phyloP scores from a whole-genome alignment of 148 eudicot species.

The Fagopyrum esculentum region DNA sequence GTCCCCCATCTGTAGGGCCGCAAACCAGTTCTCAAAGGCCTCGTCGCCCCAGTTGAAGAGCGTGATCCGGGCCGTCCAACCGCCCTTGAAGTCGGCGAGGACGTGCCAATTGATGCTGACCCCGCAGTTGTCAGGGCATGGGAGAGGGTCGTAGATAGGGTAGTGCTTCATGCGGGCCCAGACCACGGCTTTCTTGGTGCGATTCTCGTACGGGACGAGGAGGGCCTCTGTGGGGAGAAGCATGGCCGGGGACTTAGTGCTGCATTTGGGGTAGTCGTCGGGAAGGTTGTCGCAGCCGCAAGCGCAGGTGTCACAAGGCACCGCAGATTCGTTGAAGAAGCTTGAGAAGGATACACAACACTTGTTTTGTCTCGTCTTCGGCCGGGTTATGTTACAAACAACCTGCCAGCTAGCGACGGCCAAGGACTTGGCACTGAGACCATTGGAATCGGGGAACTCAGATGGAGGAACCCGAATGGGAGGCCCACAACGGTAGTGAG shows the following conservation, averaged over 20 bases:
- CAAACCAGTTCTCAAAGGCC: conserved; percentile 48
- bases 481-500: conserved; percentile 58
- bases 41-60: conserved; percentile 51
- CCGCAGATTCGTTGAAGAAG: conserved; percentile 46
- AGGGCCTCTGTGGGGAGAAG: conserved; percentile 50
- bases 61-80: conserved; percentile 59
- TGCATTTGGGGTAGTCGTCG: conserved; percentile 22
- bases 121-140: conserved; percentile 60
- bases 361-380: conserved; percentile 38
- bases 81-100: conserved; percentile 31
- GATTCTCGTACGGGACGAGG: conserved; percentile 47
- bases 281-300: conserved; percentile 44
- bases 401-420: conserved; percentile 86
- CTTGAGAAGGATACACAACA: conserved; percentile 83
- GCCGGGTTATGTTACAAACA: conserved; percentile 67
- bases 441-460: conserved; percentile 64
- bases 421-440: conserved; percentile 31
- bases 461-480: conserved; percentile 56
- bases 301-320: conserved; percentile 65
- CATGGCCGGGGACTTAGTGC: conserved; percentile 30
- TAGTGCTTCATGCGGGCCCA: conserved; percentile 48
- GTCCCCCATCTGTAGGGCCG: conserved; percentile 39
- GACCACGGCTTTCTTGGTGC: conserved; percentile 31
- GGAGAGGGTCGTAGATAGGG: conserved; percentile 29
- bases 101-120: conserved; percentile 68